Evolutionary conservation across 345 rosid genomes (phyloP), one percentile per base, ranked within the genome.

Genomic region (Corchorus olitorius): DNA sequence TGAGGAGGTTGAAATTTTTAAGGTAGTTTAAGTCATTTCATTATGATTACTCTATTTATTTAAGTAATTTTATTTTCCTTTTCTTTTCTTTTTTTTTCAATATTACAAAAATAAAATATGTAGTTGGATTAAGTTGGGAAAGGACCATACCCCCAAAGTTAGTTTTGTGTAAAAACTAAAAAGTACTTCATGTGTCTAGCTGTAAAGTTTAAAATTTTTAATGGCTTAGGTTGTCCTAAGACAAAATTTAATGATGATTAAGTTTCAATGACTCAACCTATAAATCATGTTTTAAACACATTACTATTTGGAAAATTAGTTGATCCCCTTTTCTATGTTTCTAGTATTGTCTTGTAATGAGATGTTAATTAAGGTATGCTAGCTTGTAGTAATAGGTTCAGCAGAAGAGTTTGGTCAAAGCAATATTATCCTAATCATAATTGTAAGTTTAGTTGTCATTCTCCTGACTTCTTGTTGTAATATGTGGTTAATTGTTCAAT

Each of bases 1-100:
- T 65, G 4, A 19, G 16, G n/a, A 45, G 71, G 1, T 60, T 22
- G 52, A 27, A 27, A 15, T 27, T 60, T 73, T 46, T 16, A 64
- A 64, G 59, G 70, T 64, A 52, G 41, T 39, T 75, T 53, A 59
- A 64, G 64, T 75, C 78, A 65, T 50, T 75, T 65, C 72, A 65
- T 0, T 15, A 65, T 53, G 72, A 65, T 65, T 60, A 27, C 11
- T 8, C 10, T 9, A 12, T 13, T 7, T 9, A 12, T 13, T 7
- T 16, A 6, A 13, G 11, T 41, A 43, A 4, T 11, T 39, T 65
- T 65, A 3, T 4, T 66, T 66, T 12, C 1, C 11, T 43, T n/a
- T 1, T 15, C 2, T 14, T n/a, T 17, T 59, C 12, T 59, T 6
- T 14, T 35, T 15, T 27, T 27, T 27, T 27, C 0, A 27, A 27